A percentile compares a stretch with the other conserved stretches of the same genome.
These are phyloP conservation scores for Annulohypoxylon moriforme DNA, from an alignment of 495 filamentous ascomycete genomes.

Conservation along the genomic window DNA sequence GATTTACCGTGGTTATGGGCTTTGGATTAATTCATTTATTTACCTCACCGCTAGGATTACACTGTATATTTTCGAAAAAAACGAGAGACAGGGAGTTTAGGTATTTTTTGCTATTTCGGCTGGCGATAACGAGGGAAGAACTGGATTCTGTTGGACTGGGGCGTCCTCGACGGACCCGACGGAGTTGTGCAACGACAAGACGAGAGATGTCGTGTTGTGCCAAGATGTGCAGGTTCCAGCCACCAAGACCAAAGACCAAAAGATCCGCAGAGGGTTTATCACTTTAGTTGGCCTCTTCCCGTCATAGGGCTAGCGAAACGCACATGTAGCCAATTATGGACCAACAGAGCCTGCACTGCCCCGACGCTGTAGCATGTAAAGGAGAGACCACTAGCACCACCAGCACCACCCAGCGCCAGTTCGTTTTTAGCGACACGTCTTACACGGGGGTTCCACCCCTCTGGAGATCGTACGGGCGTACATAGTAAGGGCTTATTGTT, in stretches of 20 bases:
- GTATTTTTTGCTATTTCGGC: not conserved
- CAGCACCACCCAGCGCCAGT: too few relatives aligned
- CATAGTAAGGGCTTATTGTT: slow-evolving; percentile 3
- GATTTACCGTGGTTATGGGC: not conserved
- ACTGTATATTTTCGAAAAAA: slow-evolving; percentile 10
- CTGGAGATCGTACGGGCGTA: not conserved
- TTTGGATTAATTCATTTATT: slow-evolving; percentile 11
- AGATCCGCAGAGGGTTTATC: slow-evolving; percentile 14
- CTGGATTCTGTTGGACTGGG: not conserved
- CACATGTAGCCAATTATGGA: slow-evolving; percentile 33
- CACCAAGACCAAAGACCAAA: slow-evolving; percentile 26
- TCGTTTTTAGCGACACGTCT: slow-evolving; percentile 38
- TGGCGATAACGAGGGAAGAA: slow-evolving; percentile 5
- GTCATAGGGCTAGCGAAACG: slow-evolving; percentile 16
- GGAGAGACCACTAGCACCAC: not conserved
- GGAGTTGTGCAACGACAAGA: slow-evolving; percentile 22
- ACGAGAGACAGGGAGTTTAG: slow-evolving; percentile 1
- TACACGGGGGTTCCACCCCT: slow-evolving; percentile 29
- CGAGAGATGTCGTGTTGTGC: slow-evolving; percentile 17
- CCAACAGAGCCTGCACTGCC: slow-evolving; percentile 32
- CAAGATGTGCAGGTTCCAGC: slow-evolving; percentile 39
- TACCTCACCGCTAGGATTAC: not conserved
- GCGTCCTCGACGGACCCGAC: slow-evolving; percentile 10
- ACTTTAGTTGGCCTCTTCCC: slow-evolving; percentile 10
- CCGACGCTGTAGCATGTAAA: slow-evolving; percentile 25